phyloP scores from a whole-genome alignment of 805 yeast genomes.

The Candida silvatica region DNA sequence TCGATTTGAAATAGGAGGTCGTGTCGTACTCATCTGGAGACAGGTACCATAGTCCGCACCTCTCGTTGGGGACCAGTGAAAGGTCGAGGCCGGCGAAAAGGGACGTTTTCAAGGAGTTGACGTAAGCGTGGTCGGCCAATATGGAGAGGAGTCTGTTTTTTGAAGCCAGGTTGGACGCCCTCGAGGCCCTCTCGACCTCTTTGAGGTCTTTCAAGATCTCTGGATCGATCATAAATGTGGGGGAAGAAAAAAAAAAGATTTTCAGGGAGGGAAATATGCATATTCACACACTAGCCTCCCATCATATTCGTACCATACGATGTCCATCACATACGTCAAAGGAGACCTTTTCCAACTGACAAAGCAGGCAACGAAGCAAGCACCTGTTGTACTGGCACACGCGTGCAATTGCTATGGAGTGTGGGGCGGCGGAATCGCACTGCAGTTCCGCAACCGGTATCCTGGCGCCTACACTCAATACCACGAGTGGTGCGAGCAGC shows the following conservation, averaged over 20 bases:
- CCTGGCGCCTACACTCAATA: slow-evolving; percentile 51
- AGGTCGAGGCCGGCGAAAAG: slow-evolving; percentile 13
- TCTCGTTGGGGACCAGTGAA: slow-evolving; percentile 63
- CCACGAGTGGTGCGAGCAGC: slow-evolving; percentile 29
- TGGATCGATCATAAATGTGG: slow-evolving; percentile 10
- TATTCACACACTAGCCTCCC: not conserved
- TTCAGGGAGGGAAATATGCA: not conserved
- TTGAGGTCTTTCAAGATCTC: slow-evolving; percentile 9
- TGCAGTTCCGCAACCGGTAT: slow-evolving; percentile 40
- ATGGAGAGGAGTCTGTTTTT: slow-evolving; percentile 62
- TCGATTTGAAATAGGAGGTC: slow-evolving; percentile 74
- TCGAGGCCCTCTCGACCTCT: slow-evolving; percentile 6
- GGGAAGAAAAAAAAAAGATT: not conserved
- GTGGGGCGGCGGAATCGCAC: slow-evolving; percentile 87
- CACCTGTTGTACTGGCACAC: slow-evolving; percentile 56
- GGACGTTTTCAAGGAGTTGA: slow-evolving; percentile 29
- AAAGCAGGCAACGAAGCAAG: slow-evolving; percentile 10
- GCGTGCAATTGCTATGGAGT: slow-evolving; percentile 72
- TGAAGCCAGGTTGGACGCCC: slow-evolving; percentile 7
- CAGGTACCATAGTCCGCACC: slow-evolving; percentile 87
- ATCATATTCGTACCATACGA: slow-evolving; percentile 1
- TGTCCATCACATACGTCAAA: slow-evolving; percentile 31
- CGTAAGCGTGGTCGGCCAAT: slow-evolving; percentile 47
- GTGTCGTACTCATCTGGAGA: slow-evolving; percentile 32
- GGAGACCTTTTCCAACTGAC: slow-evolving; percentile 48